Evolutionary conservation across 306 rosid species (phyloP).

Genomic region (Quercus cerris): DNA sequence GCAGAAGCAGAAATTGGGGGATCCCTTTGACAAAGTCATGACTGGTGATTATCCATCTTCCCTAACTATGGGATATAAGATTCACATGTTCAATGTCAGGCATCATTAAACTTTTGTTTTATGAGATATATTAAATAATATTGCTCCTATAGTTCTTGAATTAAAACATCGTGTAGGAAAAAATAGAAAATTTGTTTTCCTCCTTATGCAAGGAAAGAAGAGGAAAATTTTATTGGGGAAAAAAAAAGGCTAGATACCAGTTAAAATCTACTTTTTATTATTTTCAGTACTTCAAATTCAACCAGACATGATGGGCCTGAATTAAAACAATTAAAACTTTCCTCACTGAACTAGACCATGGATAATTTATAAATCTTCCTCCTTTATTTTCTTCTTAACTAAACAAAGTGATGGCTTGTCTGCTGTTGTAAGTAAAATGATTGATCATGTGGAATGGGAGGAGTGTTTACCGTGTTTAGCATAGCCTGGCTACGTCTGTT

Average conservation of each 20-base stretch:
- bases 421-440: too few relatives aligned
- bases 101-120: not conserved
- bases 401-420: not conserved
- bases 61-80: not conserved
- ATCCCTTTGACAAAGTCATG: constrained; percentile 4
- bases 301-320: too few relatives aligned
- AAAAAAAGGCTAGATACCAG: too few relatives aligned
- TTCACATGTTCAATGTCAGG: not conserved
- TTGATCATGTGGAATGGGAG: not conserved
- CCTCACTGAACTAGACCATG: too few relatives aligned
- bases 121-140: not conserved
- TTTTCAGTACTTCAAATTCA: too few relatives aligned
- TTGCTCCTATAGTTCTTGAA: not conserved
- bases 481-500: not conserved
- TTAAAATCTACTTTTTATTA: too few relatives aligned
- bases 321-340: too few relatives aligned
- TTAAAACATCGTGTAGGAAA: not conserved
- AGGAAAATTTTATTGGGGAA: too few relatives aligned
- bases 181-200: too few relatives aligned
- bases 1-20: too few relatives aligned
- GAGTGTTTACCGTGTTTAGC: not conserved
- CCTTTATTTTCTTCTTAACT: not conserved
- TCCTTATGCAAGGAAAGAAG: too few relatives aligned
- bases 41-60: constrained; percentile 1
- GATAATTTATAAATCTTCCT: too few relatives aligned